phyloP scores from a whole-genome alignment of 2,329 filamentous ascomycete genomes.

The Corynespora cassiicola region DNA sequence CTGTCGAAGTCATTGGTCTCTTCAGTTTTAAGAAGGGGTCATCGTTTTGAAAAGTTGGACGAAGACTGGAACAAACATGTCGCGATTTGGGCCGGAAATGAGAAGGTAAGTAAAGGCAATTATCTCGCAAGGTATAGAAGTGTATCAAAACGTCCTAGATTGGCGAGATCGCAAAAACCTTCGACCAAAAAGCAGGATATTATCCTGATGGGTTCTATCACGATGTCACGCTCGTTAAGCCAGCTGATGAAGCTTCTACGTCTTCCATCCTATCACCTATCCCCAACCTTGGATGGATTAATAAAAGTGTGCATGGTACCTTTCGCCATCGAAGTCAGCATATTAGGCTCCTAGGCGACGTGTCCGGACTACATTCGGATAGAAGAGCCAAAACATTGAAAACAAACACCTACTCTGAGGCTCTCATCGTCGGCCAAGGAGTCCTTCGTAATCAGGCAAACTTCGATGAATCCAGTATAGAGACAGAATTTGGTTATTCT shows the following conservation, averaged over 20 bases:
- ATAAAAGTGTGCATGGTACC: slow-evolving; percentile 10
- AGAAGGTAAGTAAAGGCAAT: slow-evolving; percentile 10
- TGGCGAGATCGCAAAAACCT: slow-evolving; percentile 20
- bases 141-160: slow-evolving; percentile 13
- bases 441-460: slow-evolving; percentile 23
- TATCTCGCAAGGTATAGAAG: no score
- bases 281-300: slow-evolving; percentile 21
- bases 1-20: slow-evolving; percentile 18
- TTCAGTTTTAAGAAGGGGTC: no score
- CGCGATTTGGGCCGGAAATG: slow-evolving; percentile 25
- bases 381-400: slow-evolving; percentile 17
- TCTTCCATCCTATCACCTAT: slow-evolving; percentile 16
- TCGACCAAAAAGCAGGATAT: slow-evolving; percentile 17
- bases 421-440: slow-evolving; percentile 24
- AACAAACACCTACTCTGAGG: slow-evolving; percentile 14
- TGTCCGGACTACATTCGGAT: slow-evolving; percentile 9
- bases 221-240: slow-evolving; percentile 23
- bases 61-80: slow-evolving; percentile 26
- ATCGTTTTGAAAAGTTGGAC: slow-evolving; percentile 13
- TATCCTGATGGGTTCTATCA: slow-evolving; percentile 26
- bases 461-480: slow-evolving; percentile 14
- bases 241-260: slow-evolving; percentile 2
- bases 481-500: slow-evolving; percentile 15
- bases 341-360: slow-evolving; percentile 20
- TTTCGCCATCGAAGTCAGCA: slow-evolving; percentile 17